These are phyloP conservation scores for Vitis hybrid DNA, from an alignment of 177 flowering plant genomes.

Conservation along the genomic window DNA sequence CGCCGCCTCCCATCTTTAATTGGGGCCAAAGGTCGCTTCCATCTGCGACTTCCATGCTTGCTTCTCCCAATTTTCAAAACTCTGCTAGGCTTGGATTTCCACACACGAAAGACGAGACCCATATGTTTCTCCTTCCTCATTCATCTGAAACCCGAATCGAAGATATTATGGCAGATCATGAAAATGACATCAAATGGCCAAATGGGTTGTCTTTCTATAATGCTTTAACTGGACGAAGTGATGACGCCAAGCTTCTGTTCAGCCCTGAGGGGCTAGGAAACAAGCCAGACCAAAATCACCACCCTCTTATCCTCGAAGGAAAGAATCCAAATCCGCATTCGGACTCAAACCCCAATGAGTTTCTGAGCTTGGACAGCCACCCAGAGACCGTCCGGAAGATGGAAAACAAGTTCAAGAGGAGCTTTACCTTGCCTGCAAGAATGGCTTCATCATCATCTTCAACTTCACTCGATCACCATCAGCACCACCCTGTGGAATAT, in stretches of 20 bases:
- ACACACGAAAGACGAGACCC: constrained; percentile 63
- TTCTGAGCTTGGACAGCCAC: constrained; percentile 76
- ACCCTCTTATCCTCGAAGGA: constrained; percentile 32
- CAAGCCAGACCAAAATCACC: constrained; percentile 50
- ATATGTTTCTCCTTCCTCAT: constrained; percentile 73
- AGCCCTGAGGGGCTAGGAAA: constrained; percentile 58
- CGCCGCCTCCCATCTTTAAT: constrained; percentile 73
- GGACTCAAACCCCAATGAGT: constrained; percentile 59
- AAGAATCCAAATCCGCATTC: constrained; percentile 31
- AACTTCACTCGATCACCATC: constrained; percentile 62
- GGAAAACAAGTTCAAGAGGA: constrained; percentile 83
- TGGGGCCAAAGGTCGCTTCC: constrained; percentile 78
- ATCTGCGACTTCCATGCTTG: constrained; percentile 41
- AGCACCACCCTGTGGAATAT: constrained; percentile 49
- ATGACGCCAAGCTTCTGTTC: constrained; percentile 81
- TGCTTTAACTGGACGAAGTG: constrained; percentile 75
- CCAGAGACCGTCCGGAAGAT: constrained; percentile 43
- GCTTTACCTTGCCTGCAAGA: constrained; percentile 83
- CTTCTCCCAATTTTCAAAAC: constrained; percentile 57
- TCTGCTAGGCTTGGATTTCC: constrained; percentile 53
- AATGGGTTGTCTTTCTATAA: constrained; percentile 83
- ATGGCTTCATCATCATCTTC: constrained; percentile 73
- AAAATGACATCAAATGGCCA: constrained; percentile 93
- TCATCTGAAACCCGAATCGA: constrained; percentile 60
- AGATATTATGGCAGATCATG: constrained; percentile 73